Percentiles rank a stretch among this genome's conserved stretches.
Evolutionary conservation across 176 grass and related monocot genomes (phyloP).

Genomic region (Triticum turgidum): DNA sequence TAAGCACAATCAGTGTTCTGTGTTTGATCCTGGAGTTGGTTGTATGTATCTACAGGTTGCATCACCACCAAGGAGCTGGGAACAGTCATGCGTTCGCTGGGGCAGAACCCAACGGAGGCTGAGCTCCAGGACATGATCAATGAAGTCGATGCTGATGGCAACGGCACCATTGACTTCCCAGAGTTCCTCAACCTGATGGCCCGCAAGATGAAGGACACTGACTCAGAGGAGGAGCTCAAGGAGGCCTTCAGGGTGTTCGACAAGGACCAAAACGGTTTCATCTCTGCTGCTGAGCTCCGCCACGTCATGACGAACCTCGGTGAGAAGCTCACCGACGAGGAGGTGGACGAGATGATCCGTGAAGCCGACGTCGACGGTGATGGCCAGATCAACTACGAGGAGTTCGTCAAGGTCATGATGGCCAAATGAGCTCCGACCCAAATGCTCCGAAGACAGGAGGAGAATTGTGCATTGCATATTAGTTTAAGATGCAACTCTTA

Average conservation of each 20-base stretch:
- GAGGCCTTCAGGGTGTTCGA: constrained; percentile 94
- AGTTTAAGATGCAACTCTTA: constrained; percentile 32
- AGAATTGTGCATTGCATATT: constrained; percentile 47
- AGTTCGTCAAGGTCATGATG: constrained; percentile 98
- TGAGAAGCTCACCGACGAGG: constrained; percentile 86
- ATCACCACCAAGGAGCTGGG: constrained; percentile 96
- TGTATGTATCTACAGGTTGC: constrained; percentile 50
- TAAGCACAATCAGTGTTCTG: background rate
- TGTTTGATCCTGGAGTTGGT: background rate
- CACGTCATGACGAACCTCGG: constrained; percentile 94
- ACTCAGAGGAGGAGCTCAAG: constrained; percentile 92
- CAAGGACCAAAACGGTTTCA: constrained; percentile 95
- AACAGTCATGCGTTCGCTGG: constrained; percentile 87
- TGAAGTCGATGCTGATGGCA: constrained; percentile 85
- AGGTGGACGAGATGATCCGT: constrained; percentile 91
- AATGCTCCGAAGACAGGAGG: background rate
- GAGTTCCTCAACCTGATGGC: constrained; percentile 95
- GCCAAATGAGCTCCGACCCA: constrained; percentile 54
- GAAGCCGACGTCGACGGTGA: constrained; percentile 92
- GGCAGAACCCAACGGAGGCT: constrained; percentile 91
- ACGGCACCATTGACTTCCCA: constrained; percentile 85
- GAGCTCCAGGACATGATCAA: constrained; percentile 99
- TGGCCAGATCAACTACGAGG: constrained; percentile 94
- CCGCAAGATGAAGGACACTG: constrained; percentile 96
- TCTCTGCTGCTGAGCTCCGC: constrained; percentile 84